These are phyloP conservation scores for Papiliotrema fonsecae DNA, from an alignment of 1,284 basidiomycete species.

Conservation along the genomic window DNA sequence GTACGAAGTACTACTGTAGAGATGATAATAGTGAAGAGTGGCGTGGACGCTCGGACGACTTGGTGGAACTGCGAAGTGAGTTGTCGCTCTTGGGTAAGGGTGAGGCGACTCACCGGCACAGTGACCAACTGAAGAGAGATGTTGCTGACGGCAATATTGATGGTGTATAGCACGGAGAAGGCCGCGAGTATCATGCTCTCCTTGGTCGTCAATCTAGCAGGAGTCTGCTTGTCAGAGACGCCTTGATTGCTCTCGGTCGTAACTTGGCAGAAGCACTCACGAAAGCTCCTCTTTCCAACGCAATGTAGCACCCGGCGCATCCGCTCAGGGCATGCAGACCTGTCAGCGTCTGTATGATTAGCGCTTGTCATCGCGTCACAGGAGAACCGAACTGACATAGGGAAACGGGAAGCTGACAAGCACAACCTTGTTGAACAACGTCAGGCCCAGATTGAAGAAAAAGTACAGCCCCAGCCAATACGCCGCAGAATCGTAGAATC, in stretches of 20 bases:
- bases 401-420: slow-evolving; percentile 87
- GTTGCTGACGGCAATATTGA: slow-evolving; percentile 91
- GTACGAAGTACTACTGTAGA: slow-evolving; percentile 54
- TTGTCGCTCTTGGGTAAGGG: neutral
- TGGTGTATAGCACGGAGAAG: slow-evolving; percentile 81
- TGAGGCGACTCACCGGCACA: slow-evolving; percentile 70
- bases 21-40: slow-evolving; percentile 79
- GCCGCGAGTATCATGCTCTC: slow-evolving; percentile 64
- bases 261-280: slow-evolving; percentile 33
- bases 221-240: slow-evolving; percentile 37
- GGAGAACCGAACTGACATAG: slow-evolving; percentile 52
- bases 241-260: neutral
- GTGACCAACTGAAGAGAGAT: slow-evolving; percentile 80
- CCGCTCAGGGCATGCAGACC: slow-evolving; percentile 80
- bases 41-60: slow-evolving; percentile 85
- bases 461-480: slow-evolving; percentile 78
- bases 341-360: no score
- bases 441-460: slow-evolving; percentile 78
- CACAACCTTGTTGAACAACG: slow-evolving; percentile 87
- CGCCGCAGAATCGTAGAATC: slow-evolving; percentile 34
- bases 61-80: slow-evolving; percentile 70
- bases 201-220: slow-evolving; percentile 55
- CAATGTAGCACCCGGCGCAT: slow-evolving; percentile 67
- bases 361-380: no score
- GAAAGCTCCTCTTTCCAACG: slow-evolving; percentile 60